Evolutionary conservation across 148 eudicot species (phyloP).

Genomic region (Bassia scoparia): DNA sequence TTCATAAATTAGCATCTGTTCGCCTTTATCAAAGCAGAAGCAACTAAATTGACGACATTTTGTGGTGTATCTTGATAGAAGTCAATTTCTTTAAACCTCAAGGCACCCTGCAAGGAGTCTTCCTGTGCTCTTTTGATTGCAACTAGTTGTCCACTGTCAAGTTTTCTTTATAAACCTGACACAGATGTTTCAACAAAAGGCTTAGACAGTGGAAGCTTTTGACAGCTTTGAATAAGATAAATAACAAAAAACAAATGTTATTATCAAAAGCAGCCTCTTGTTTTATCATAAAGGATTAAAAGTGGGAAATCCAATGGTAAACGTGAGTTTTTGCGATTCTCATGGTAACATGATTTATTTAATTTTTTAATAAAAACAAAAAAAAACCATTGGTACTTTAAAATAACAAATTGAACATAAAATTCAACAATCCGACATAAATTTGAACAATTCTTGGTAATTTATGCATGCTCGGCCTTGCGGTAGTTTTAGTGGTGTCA

Average conservation of each 20-base stretch:
- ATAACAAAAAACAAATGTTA: not conserved
- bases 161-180: slow-evolving; percentile 72
- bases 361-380: too few species aligned
- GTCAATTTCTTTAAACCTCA: slow-evolving; percentile 92
- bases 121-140: slow-evolving; percentile 82
- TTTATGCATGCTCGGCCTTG: too few species aligned
- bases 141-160: slow-evolving; percentile 54
- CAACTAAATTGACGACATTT: slow-evolving; percentile 77
- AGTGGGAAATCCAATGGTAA: too few species aligned
- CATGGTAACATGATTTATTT: too few species aligned
- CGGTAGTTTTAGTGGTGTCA: too few species aligned
- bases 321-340: too few species aligned
- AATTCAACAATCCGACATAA: too few species aligned
- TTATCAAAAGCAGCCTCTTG: too few species aligned
- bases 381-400: too few species aligned
- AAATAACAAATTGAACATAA: too few species aligned
- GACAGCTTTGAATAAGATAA: slow-evolving; percentile 1
- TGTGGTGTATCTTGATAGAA: slow-evolving; percentile 98
- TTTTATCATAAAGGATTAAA: too few species aligned
- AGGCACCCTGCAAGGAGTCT: slow-evolving; percentile 82
- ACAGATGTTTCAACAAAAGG: not conserved
- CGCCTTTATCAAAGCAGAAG: slow-evolving; percentile 82
- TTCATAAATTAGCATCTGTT: slow-evolving; percentile 87
- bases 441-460: too few species aligned
- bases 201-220: not conserved